These are phyloP conservation scores for Sphagnurus paluster DNA, from an alignment of 1,284 basidiomycete species.

Conservation along the genomic window DNA sequence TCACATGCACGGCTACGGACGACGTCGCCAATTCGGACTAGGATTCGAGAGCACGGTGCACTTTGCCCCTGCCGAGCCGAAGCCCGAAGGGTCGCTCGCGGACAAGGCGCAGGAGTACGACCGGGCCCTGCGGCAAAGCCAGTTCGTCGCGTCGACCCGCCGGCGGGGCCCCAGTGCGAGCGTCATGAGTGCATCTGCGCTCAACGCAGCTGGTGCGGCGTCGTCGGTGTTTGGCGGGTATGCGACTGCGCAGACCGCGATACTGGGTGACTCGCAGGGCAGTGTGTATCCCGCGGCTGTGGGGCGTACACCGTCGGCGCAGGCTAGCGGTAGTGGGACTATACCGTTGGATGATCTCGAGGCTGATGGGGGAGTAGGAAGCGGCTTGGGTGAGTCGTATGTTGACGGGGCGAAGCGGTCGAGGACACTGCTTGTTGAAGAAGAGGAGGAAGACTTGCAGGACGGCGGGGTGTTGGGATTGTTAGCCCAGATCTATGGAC, in stretches of 20 bases:
- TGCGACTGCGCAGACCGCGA: constrained; percentile 63
- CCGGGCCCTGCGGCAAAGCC: constrained; percentile 69
- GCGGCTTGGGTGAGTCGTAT: constrained; percentile 70
- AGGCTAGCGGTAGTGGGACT: constrained; percentile 12
- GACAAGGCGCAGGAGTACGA: constrained; percentile 74
- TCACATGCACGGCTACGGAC: constrained; percentile 31
- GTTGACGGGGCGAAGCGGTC: constrained; percentile 57
- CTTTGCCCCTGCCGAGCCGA: constrained; percentile 30
- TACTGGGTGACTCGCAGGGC: constrained; percentile 73
- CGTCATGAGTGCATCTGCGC: constrained; percentile 40
- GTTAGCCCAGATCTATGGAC: constrained; percentile 76
- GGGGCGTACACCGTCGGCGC: constrained; percentile 15
- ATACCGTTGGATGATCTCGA: constrained; percentile 48
- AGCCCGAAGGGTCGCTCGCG: constrained; percentile 34
- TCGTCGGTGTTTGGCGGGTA: constrained; percentile 49
- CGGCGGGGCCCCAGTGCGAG: constrained; percentile 40
- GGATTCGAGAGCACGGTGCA: constrained; percentile 27
- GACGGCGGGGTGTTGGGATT: constrained; percentile 75
- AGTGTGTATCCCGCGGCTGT: constrained; percentile 33
- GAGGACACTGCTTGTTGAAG: constrained; percentile 41
- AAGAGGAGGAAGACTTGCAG: constrained; percentile 58
- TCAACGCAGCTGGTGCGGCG: constrained; percentile 30
- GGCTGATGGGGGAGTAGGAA: constrained; percentile 55
- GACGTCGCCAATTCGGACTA: constrained; percentile 35
- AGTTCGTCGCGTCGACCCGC: constrained; percentile 53